These are phyloP conservation scores for Manihot esculenta DNA, from an alignment of 441 rosid genomes.

Conservation along the genomic window DNA sequence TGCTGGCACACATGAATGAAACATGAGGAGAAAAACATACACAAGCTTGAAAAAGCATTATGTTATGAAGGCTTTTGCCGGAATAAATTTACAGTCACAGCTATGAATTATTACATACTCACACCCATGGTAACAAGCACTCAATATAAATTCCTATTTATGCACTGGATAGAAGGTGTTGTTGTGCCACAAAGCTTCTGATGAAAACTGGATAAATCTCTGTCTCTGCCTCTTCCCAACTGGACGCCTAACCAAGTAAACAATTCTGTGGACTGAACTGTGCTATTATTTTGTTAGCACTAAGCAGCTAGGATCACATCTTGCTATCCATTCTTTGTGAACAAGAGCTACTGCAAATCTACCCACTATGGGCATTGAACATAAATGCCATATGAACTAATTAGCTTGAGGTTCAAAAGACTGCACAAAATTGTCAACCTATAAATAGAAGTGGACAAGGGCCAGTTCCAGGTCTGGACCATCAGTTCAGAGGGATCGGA, in stretches of 20 bases:
- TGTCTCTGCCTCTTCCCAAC: not conserved
- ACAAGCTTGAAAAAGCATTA: slow-evolving; percentile 1
- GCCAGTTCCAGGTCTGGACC: too few species aligned
- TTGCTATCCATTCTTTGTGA: not conserved
- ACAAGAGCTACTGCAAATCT: not conserved
- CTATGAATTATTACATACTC: not conserved
- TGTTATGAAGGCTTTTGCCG: not conserved
- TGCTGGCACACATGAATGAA: not conserved
- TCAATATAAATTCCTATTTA: not conserved
- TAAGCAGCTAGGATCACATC: not conserved
- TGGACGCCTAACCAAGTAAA: not conserved
- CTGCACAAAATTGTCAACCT: not conserved
- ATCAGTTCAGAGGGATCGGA: too few species aligned
- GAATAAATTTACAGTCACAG: not conserved
- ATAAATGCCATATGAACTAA: not conserved
- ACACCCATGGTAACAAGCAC: too few species aligned
- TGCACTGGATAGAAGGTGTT: not conserved
- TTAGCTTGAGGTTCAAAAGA: too few species aligned
- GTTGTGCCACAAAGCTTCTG: not conserved
- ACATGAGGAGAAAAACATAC: not conserved
- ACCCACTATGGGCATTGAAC: not conserved
- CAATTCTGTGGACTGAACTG: not conserved
- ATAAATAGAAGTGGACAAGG: not conserved
- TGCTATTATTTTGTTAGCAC: not conserved
- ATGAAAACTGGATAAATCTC: not conserved